These are phyloP conservation scores for Neoboletus magnificus DNA, from an alignment of 768 basidiomycete genomes.

Conservation along the genomic window DNA sequence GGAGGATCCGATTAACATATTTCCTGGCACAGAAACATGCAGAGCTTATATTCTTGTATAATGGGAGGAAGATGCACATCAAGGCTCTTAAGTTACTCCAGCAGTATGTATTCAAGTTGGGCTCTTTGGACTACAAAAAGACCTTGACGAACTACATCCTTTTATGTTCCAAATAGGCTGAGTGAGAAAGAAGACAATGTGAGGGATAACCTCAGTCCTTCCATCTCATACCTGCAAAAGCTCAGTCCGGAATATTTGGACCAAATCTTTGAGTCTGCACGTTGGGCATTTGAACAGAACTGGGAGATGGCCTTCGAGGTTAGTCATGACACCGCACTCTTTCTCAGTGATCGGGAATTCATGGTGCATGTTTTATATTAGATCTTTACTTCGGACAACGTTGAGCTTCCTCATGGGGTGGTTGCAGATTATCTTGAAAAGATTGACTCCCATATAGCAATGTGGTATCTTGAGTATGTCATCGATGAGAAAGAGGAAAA, in stretches of 20 bases:
- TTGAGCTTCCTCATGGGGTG: conserved; percentile 74
- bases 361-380: conserved; percentile 33
- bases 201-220: conserved; percentile 77
- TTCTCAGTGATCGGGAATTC: not conserved
- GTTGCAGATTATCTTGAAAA: conserved; percentile 79
- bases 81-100: conserved; percentile 83
- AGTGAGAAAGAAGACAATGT: conserved; percentile 74
- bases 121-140: not conserved
- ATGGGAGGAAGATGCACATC: conserved; percentile 92
- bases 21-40: conserved; percentile 67
- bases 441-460: conserved; percentile 65
- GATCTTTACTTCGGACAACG: conserved; percentile 96
- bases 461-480: conserved; percentile 81
- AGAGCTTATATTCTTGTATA: conserved; percentile 88
- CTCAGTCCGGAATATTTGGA: conserved; percentile 78
- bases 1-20: not conserved
- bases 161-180: conserved; percentile 46
- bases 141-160: not conserved
- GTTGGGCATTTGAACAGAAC: conserved; percentile 83
- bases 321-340: conserved; percentile 72
- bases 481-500: conserved; percentile 72
- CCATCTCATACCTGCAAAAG: conserved; percentile 87
- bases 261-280: conserved; percentile 76
- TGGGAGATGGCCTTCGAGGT: conserved; percentile 76
- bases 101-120: conserved; percentile 51